Base-by-base conservation (phyloP, 495 filamentous ascomycete genomes). In the Amorphotheca resinae region DNA sequence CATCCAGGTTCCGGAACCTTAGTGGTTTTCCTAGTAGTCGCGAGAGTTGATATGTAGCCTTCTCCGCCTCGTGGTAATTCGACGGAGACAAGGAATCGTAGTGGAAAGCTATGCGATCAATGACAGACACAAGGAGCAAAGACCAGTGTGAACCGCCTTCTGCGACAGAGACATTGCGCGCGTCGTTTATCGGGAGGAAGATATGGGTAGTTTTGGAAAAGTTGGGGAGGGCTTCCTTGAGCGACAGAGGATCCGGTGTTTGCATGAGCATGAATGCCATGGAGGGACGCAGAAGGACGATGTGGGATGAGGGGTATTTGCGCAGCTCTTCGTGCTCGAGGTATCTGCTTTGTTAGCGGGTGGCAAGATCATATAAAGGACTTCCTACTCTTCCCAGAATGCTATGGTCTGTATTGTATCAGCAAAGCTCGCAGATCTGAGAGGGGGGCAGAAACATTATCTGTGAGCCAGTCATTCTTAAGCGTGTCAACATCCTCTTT, bases 141-240 rank as follows among this genome's bases (percentile, higher is more conserved):
- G 85, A 93, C 93, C 93, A 99, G 61, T 99, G 93, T 2, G 77
- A 80, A 28, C 93, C 93, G 34, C 86, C 86, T 65, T 95, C 88
- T 16, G 87, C 78, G 40, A 79, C 66, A 22, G 67, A 71, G 38
- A 82, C 74, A 47, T 87, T 81, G 8, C 73, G 73, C 52, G 74
- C 81, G 64, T 99, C 89, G 60, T 95, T 99, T 45, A 99, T 80
- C 8, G 93, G 93, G 12, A 96, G 77, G 65, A 99, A 99, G 58
- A 96, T 87, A 61, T 99, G 93, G 2, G 87, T 91, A 15, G 87
- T 82, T 14, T 70, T 70, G 36, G 61, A 57, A 65, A 98, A 93
- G 59, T 93, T 69, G 2, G 84, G 84, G 9, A 87, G 70, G n/a
- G 82, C 83, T 12, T 72, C 62, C 49, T 68, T 70, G n/a, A 95